These are phyloP conservation scores for Pycnococcus provasolii DNA, from an alignment of 139 green algal genomes.

Conservation along the genomic window DNA sequence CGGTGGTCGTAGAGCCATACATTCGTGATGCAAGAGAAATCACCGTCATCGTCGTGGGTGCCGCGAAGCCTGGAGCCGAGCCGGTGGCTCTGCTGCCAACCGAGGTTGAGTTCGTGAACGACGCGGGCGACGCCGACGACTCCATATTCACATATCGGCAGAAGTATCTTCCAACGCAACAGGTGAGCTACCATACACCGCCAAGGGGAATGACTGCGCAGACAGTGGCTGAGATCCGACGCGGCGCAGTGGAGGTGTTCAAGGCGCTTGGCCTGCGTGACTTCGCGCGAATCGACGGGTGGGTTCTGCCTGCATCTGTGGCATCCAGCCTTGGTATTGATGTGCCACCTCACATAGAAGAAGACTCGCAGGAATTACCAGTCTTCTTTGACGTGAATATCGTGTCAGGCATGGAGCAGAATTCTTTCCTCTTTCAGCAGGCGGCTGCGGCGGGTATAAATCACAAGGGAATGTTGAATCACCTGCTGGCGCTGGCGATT, in stretches of 20 bases:
- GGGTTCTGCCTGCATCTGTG: conserved; percentile 32
- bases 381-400: conserved; percentile 41
- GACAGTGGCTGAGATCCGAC: conserved; percentile 14
- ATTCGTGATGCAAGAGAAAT: conserved; percentile 32
- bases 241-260: conserved; percentile 42
- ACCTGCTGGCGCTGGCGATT: conserved; percentile 38
- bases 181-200: conserved; percentile 40
- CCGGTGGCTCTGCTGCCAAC: conserved; percentile 48
- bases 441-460: conserved; percentile 46
- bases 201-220: conserved; percentile 31
- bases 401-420: conserved; percentile 36
- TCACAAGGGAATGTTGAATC: conserved; percentile 45
- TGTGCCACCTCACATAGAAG: not conserved
- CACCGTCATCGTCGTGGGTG: conserved; percentile 34
- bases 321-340: not conserved
- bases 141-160: conserved; percentile 31
- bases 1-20: conserved; percentile 34
- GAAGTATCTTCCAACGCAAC: conserved; percentile 38
- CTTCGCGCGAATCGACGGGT: conserved; percentile 48
- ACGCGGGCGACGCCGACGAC: conserved; percentile 3
- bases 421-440: conserved; percentile 42
- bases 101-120: conserved; percentile 36
- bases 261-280: conserved; percentile 43
- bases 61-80: not conserved
- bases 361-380: not conserved